These are phyloP conservation scores for Hevea brasiliensis DNA, from an alignment of 345 rosid genomes.

Conservation along the genomic window DNA sequence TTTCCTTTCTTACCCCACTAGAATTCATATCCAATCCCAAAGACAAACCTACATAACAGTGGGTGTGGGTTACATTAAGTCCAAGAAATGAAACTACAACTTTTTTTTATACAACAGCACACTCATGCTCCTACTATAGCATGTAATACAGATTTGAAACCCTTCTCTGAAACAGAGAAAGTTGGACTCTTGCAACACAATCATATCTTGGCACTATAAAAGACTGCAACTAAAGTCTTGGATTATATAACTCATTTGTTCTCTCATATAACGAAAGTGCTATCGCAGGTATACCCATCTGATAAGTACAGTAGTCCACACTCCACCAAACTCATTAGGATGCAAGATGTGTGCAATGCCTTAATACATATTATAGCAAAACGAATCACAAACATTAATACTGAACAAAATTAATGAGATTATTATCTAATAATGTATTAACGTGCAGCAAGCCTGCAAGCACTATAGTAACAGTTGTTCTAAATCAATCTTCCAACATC, in stretches of 20 bases:
- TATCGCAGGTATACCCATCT: too few species aligned
- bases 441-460: too few species aligned
- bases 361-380: too few species aligned
- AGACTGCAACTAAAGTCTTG: not conserved
- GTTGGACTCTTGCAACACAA: not conserved
- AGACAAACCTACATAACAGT: conserved; percentile 54
- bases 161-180: not conserved
- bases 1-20: conserved; percentile 36
- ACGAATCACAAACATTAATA: too few species aligned
- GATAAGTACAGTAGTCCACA: too few species aligned
- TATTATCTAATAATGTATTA: too few species aligned
- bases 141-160: not conserved
- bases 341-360: too few species aligned
- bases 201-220: not conserved
- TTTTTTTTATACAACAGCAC: not conserved
- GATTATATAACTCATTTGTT: not conserved
- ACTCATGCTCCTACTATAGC: not conserved
- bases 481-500: not conserved
- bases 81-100: conserved; percentile 2
- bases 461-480: too few species aligned
- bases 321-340: not conserved
- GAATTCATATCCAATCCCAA: conserved; percentile 54
- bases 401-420: too few species aligned
- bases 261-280: not conserved
- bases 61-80: not conserved